A percentile compares a stretch with the other conserved stretches of the same genome.
These are phyloP conservation scores for Halenospora varia DNA, from an alignment of 495 filamentous ascomycete species.

Conservation along the genomic window DNA sequence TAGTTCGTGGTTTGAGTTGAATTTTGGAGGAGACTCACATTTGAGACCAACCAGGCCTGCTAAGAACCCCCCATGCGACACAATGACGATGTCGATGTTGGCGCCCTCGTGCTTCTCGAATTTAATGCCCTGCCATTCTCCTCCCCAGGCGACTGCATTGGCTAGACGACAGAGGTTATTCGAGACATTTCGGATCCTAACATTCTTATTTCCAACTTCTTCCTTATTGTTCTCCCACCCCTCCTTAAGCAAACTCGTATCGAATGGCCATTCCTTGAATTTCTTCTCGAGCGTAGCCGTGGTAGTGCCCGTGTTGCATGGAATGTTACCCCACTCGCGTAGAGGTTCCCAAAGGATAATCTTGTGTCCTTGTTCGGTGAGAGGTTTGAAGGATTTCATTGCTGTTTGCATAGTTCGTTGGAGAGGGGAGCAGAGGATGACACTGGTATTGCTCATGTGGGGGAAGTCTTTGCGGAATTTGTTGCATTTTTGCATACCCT, in stretches of 20 bases:
- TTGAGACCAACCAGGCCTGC: background rate
- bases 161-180: background rate
- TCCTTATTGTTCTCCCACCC: slow-evolving; percentile 8
- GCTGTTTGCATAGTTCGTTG: slow-evolving; percentile 7
- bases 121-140: background rate
- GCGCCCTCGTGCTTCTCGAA: background rate
- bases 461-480: slow-evolving; percentile 4
- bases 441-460: background rate
- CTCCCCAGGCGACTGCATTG: background rate
- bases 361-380: background rate
- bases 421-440: slow-evolving; percentile 12
- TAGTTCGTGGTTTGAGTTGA: background rate
- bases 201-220: no score
- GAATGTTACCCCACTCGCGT: slow-evolving; percentile 1
- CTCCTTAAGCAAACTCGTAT: background rate
- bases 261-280: background rate
- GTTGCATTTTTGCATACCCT: slow-evolving; percentile 2
- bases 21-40: background rate
- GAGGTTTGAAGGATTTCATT: background rate
- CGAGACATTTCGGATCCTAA: background rate
- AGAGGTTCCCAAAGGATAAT: slow-evolving; percentile 1
- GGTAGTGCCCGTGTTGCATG: background rate
- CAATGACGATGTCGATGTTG: background rate
- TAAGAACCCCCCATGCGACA: background rate
- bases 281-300: background rate